phyloP scores from a whole-genome alignment of 1,284 basidiomycete genomes.

The Apiotrichum veenhuisii region DNA sequence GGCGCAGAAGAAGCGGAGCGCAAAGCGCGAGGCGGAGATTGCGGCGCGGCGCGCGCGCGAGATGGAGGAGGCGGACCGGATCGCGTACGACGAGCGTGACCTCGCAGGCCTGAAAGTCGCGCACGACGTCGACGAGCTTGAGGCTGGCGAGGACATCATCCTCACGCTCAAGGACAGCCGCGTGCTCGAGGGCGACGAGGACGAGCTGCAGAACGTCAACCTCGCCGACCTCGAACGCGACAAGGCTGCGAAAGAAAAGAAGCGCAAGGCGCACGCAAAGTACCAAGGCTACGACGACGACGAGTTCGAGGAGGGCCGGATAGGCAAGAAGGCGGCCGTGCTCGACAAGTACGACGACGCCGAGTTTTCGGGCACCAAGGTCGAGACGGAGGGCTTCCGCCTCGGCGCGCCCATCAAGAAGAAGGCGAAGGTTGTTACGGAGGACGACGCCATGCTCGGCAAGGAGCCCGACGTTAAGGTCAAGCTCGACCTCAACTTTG shows the following conservation, averaged over 20 bases:
- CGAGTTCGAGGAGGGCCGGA: constrained; percentile 68
- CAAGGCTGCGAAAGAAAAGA: constrained; percentile 63
- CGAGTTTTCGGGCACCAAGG: constrained; percentile 59
- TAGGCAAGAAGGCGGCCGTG: constrained; percentile 74
- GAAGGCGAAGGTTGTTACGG: constrained; percentile 51
- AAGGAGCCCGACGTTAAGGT: constrained; percentile 34
- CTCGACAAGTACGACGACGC: constrained; percentile 94
- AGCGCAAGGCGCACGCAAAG: constrained; percentile 74
- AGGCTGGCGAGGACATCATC: constrained; percentile 89
- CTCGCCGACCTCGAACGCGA: constrained; percentile 79
- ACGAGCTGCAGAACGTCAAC: constrained; percentile 92
- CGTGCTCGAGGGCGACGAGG: constrained; percentile 94
- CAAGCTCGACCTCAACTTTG: constrained; percentile 79
- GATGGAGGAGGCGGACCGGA: constrained; percentile 74
- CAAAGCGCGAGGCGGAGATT: constrained; percentile 76
- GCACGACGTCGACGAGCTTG: constrained; percentile 87
- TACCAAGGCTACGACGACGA: constrained; percentile 98
- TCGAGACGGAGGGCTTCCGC: constrained; percentile 65
- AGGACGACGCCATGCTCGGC: constrained; percentile 55
- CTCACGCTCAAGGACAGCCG: constrained; percentile 93
- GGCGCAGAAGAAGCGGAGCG: constrained; percentile 79
- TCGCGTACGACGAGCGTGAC: constrained; percentile 72
- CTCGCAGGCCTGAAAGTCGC: constrained; percentile 89
- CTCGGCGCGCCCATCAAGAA: constrained; percentile 56
- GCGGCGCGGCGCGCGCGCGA: constrained; percentile 66